phyloP scores from a whole-genome alignment of 129 eudicot genomes.

The Chrysanthemum makinoi region DNA sequence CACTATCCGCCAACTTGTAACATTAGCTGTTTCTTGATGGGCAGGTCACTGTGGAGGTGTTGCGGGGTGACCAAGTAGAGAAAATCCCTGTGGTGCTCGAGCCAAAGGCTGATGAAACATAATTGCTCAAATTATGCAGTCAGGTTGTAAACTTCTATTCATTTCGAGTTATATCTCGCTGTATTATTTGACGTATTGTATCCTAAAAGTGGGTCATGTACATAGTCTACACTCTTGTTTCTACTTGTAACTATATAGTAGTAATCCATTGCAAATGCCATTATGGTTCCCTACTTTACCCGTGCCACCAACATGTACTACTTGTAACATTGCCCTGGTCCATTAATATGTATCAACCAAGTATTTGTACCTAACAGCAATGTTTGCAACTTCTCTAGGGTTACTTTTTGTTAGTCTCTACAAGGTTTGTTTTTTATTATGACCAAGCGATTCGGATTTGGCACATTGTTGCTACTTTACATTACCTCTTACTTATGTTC shows the following conservation, averaged over 20 bases:
- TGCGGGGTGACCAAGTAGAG: slow-evolving; percentile 91
- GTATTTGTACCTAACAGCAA: background rate
- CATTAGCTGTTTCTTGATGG: slow-evolving; percentile 8
- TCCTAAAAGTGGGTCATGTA: slow-evolving; percentile 40
- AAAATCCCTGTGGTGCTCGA: slow-evolving; percentile 89
- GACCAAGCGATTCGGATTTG: slow-evolving; percentile 5
- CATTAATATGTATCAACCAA: slow-evolving; percentile 10
- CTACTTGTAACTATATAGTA: slow-evolving; percentile 19
- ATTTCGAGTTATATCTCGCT: slow-evolving; percentile 25
- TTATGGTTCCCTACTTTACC: slow-evolving; percentile 19
- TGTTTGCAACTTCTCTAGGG: slow-evolving; percentile 2
- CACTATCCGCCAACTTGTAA: slow-evolving; percentile 13
- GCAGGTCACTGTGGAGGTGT: slow-evolving; percentile 87
- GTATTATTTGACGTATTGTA: slow-evolving; percentile 23
- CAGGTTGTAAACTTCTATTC: slow-evolving; percentile 37
- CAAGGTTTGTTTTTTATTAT: background rate
- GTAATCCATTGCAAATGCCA: slow-evolving; percentile 12
- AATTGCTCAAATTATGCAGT: slow-evolving; percentile 29
- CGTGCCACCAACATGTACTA: slow-evolving; percentile 6
- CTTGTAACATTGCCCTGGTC: slow-evolving; percentile 14
- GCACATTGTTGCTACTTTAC: background rate
- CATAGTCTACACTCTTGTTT: slow-evolving; percentile 37
- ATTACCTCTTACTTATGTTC: background rate
- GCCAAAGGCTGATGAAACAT: slow-evolving; percentile 84
- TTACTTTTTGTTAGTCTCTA: slow-evolving; percentile 3